These are phyloP conservation scores for Microbotryum intermedium DNA, from an alignment of 1,284 basidiomycete species.

Conservation along the genomic window DNA sequence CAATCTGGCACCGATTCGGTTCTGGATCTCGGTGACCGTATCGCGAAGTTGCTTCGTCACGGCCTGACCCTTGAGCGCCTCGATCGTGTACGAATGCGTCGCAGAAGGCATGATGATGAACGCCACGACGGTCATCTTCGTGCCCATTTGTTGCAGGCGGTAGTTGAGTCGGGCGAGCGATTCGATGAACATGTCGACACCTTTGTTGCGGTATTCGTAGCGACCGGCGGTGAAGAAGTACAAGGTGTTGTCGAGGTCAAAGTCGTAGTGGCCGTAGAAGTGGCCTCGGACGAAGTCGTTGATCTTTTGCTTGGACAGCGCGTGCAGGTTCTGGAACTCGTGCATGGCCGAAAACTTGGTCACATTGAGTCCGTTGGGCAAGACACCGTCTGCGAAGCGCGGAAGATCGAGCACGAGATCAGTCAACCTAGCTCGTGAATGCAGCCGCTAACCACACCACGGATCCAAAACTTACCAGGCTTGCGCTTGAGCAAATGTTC, in stretches of 20 bases:
- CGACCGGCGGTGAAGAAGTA: conserved; percentile 99
- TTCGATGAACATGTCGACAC: conserved; percentile 99
- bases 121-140: conserved; percentile 79
- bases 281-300: conserved; percentile 96
- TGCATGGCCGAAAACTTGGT: conserved; percentile 93
- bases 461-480: conserved; percentile 46
- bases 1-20: conserved; percentile 77
- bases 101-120: conserved; percentile 98
- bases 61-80: conserved; percentile 95
- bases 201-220: conserved; percentile 98
- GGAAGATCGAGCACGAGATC: too few relatives aligned
- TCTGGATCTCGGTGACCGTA: conserved; percentile 89
- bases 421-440: too few relatives aligned
- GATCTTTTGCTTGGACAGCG: conserved; percentile 87
- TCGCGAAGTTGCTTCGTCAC: conserved; percentile 93
- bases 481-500: conserved; percentile 96
- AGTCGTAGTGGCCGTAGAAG: conserved; percentile 84
- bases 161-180: conserved; percentile 86
- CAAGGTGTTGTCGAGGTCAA: conserved; percentile 71
- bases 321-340: conserved; percentile 90
- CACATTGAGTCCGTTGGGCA: conserved; percentile 95
- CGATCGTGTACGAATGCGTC: conserved; percentile 93
- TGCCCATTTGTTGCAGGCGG: conserved; percentile 69
- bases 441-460: background rate
- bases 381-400: conserved; percentile 66